These are phyloP conservation scores for Elsinoe arachidis DNA, from an alignment of 2,329 filamentous ascomycete genomes.

Conservation along the genomic window DNA sequence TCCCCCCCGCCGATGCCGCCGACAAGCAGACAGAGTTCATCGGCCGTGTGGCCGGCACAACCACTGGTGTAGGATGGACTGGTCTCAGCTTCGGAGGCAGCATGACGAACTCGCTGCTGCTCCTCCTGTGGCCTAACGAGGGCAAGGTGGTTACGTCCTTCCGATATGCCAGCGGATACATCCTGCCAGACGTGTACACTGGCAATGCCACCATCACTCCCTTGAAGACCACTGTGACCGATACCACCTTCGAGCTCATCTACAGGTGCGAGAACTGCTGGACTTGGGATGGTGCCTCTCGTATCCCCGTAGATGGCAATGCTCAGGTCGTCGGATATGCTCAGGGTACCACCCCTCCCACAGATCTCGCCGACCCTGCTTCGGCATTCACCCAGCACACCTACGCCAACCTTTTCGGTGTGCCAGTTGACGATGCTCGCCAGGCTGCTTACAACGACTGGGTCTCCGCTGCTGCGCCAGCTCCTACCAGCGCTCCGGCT, in stretches of 20 bases:
- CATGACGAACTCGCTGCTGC: slow-evolving; percentile 51
- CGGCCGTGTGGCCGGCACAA: slow-evolving; percentile 44
- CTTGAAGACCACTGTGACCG: slow-evolving; percentile 50
- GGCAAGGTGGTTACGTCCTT: slow-evolving; percentile 49
- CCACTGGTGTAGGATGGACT: slow-evolving; percentile 47
- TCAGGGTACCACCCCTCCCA: slow-evolving; percentile 4
- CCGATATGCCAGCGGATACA: slow-evolving; percentile 47
- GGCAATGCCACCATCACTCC: slow-evolving; percentile 55
- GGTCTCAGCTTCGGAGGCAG: slow-evolving; percentile 48
- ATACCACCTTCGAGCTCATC: slow-evolving; percentile 52
- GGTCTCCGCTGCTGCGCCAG: slow-evolving; percentile 29
- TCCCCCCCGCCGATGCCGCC: slow-evolving; percentile 30
- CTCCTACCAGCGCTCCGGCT: slow-evolving; percentile 54
- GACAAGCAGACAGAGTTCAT: slow-evolving; percentile 46
- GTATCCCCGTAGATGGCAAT: slow-evolving; percentile 26
- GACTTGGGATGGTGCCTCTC: slow-evolving; percentile 33
- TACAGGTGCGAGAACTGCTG: slow-evolving; percentile 52
- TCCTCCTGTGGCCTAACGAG: slow-evolving; percentile 50
- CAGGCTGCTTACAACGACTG: slow-evolving; percentile 19
- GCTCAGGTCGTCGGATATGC: slow-evolving; percentile 12
- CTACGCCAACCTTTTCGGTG: slow-evolving; percentile 6
- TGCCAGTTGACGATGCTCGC: slow-evolving; percentile 20
- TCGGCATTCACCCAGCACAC: slow-evolving; percentile 16
- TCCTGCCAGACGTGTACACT: slow-evolving; percentile 49
- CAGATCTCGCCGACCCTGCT: slow-evolving; percentile 2